Base-by-base conservation (phyloP, 1,284 basidiomycete genomes). In the Trichosporon sp. region DNA sequence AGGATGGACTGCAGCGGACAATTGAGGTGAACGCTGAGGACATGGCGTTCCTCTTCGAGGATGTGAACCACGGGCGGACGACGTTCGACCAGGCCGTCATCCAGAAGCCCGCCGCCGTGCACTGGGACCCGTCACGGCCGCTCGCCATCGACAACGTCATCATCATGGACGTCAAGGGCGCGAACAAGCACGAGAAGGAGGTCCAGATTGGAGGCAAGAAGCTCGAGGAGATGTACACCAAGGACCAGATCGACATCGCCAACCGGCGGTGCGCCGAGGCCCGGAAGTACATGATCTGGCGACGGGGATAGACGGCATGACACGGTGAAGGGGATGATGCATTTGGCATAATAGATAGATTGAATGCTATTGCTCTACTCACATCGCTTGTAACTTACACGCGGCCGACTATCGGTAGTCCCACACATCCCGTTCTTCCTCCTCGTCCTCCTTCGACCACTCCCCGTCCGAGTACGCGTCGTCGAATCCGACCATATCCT, bases 31-130 rank as follows among this genome's bases (percentile, higher is more conserved):
- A 90, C 72, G 89, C 91, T 74, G 90, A 92, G 64, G 94, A 97
- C 73, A 87, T 93, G 42, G 87, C 87, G 0, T 86, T 93, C 58
- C 83, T 97, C 66, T 93, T 93, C 76, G 95, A 98, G 77, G 95
- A 98, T 77, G 80, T 97, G 15, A 86, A 92, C 79, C 87, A 90
- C 29, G 92, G 92, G 0, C 88, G 93, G 56, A 91, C 91, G 1
- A 86, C 89, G 15, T 83, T 95, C 38, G 91, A 92, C 0, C 87
- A 91, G 70, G 83, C 87, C 7, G 87, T 93, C 13, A 89, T 91
- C n/a, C 83, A 87, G 21, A 77, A 78, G 67, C 77, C 80, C 2
- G 69, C 73, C 25, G 75, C 75, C 0, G 86, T 91, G n/a, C 86
- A 92, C 44, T 97, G 95, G 95, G 89, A 93, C 75, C 86, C 87